Conservation (phyloP, 106 monocot species). For the Hemerocallis citrina region DNA sequence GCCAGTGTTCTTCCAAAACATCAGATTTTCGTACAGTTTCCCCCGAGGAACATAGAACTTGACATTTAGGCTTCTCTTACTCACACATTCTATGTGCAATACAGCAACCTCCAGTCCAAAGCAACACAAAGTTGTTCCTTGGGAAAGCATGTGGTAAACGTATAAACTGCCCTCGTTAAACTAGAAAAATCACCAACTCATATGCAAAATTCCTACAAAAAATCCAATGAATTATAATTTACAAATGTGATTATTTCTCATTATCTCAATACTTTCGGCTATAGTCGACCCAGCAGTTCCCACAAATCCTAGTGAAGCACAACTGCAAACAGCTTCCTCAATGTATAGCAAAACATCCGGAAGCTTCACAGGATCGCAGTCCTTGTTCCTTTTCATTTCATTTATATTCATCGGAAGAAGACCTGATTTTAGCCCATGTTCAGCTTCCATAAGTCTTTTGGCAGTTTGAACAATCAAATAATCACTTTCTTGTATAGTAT, state of each 20-base stretch:
- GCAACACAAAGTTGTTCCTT: no score
- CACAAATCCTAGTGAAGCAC: slow-evolving; percentile 86
- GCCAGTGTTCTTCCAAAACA: no score
- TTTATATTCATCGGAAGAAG: slow-evolving; percentile 13
- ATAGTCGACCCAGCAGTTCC: slow-evolving; percentile 95
- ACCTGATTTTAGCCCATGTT: slow-evolving; percentile 39
- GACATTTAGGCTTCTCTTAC: no score
- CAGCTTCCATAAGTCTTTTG: slow-evolving; percentile 45
- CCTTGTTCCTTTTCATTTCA: neutral
- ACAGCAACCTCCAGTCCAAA: no score
- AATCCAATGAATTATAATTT: slow-evolving; percentile 30
- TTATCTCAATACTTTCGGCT: slow-evolving; percentile 62
- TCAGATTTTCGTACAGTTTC: no score
- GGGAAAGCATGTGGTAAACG: no score
- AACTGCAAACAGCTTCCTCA: slow-evolving; percentile 79
- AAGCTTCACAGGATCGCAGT: slow-evolving; percentile 16
- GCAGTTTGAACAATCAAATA: slow-evolving; percentile 40
- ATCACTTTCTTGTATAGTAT: slow-evolving; percentile 52
- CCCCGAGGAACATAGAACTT: no score
- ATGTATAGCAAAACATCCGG: slow-evolving; percentile 74
- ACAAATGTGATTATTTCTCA: slow-evolving; percentile 71
- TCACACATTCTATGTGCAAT: no score
- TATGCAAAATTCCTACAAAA: no score
- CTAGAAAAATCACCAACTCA: no score
- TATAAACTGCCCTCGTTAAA: no score